Base-by-base conservation (phyloP, 768 basidiomycete genomes). In the Polyporus arcularius region DNA sequence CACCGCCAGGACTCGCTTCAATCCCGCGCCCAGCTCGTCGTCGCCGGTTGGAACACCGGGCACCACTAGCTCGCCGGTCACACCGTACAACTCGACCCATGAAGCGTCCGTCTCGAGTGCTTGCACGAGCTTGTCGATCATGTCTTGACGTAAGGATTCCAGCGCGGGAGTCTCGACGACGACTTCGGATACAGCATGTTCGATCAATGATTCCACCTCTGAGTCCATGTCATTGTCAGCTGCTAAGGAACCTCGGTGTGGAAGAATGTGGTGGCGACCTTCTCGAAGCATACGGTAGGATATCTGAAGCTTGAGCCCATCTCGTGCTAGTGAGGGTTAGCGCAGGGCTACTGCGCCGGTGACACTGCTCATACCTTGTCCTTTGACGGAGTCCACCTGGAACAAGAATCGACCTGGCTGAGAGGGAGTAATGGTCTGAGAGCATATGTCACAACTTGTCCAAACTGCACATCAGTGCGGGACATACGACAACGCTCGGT, bases 391-490 rank as follows among this genome's bases (percentile, higher is more conserved):
- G 54, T 87, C 82, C n/a, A 95, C 78, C 49, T 85, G 85, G 74
- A 96, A 97, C 45, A 97, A 67, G 70, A 90, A 94, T 63, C 88
- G 86, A 2, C 87, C 87, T 0, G 93, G 84, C 70, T 87, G 89
- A 2, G 77, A 74, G 1, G 92, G 91, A 2, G 90, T 87, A 18
- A 95, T 80, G 4, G 85, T 88, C 95, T 96, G 43, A n/a, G 21
- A 48, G 9, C 55, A 35, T n/a, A 51, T 10, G 64, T 31, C 35
- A 48, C 21, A 28, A 11, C 28, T 26, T 6, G 28, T 26, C 26
- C 46, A 1, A 8, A 6, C 9, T 21, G 9, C 14, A 18, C 1
- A 8, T 26, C 12, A 30, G 7, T 14, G 28, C 21, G 8, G 12
- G 8, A 48, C 46, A 11, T 67, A 88, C 86, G 51, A 82, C 72